Evolutionary conservation across 345 rosid species (phyloP).

Genomic region (Rubroshorea leprosula): DNA sequence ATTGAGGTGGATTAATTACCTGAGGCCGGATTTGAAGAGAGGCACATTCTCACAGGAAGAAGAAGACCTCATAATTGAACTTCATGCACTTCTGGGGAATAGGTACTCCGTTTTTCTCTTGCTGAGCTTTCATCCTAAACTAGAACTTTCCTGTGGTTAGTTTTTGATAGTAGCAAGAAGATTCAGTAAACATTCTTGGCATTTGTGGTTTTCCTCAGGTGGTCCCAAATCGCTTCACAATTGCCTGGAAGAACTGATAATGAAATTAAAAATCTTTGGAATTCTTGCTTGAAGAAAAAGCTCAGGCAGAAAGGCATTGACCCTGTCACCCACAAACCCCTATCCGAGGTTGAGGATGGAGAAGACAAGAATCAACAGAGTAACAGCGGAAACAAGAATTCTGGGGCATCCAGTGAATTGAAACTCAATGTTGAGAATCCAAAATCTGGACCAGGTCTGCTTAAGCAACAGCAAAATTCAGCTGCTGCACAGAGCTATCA

Average conservation of each 20-base stretch:
- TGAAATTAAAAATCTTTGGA: constrained; percentile 62
- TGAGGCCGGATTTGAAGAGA: constrained; percentile 96
- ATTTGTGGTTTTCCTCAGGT: constrained; percentile 23
- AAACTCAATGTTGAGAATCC: constrained; percentile 12
- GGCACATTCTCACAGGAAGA: constrained; percentile 93
- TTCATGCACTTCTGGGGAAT: constrained; percentile 88
- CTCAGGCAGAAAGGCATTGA: constrained; percentile 55
- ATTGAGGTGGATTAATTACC: constrained; percentile 89
- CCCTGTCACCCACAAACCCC: constrained; percentile 55
- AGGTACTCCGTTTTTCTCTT: constrained; percentile 30
- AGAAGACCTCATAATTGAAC: constrained; percentile 82
- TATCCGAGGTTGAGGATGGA: constrained; percentile 50
- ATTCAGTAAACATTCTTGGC: constrained; percentile 8
- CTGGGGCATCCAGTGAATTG: constrained; percentile 8
- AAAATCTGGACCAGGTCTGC: background rate
- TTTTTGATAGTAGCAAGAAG: background rate
- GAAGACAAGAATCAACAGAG: constrained; percentile 19
- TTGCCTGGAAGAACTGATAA: constrained; percentile 70
- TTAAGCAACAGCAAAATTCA: constrained; percentile 12
- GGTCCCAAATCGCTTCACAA: constrained; percentile 71
- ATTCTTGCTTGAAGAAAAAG: constrained; percentile 58
- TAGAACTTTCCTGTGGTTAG: no score
- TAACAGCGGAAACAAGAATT: background rate
- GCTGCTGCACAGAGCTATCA: constrained; percentile 21
- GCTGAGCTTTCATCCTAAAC: no score